These are phyloP conservation scores for Saccharomycopsis babjevae DNA, from an alignment of 805 yeast genomes.

Conservation along the genomic window DNA sequence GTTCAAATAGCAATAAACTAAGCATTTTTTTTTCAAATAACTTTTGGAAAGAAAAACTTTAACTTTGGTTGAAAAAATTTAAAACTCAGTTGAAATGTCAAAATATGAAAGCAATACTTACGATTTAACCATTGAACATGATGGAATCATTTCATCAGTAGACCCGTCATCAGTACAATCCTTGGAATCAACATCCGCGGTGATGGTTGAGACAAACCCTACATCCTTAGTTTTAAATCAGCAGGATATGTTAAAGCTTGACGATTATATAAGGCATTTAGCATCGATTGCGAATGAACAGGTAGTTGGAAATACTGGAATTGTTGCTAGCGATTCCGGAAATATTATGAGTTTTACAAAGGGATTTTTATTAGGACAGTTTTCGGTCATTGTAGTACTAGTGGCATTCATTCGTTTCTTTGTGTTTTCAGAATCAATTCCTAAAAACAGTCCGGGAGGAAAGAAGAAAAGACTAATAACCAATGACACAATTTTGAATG, in stretches of 20 bases:
- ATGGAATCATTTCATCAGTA: neutral
- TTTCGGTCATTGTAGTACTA: constrained; percentile 55
- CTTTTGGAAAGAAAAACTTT: too few relatives aligned
- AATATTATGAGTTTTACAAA: constrained; percentile 40
- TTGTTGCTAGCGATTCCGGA: neutral
- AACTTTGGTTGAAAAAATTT: too few relatives aligned
- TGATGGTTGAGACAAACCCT: neutral
- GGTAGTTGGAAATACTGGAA: neutral
- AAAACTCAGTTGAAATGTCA: neutral
- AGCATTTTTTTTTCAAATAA: too few relatives aligned
- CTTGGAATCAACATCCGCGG: neutral
- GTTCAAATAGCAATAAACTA: too few relatives aligned
- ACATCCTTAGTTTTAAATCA: constrained; percentile 7
- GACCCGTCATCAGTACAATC: neutral
- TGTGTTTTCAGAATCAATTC: constrained; percentile 58
- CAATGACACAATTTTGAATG: constrained; percentile 19
- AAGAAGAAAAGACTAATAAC: constrained; percentile 23
- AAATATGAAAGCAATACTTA: neutral
- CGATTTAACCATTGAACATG: neutral
- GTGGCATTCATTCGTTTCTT: constrained; percentile 63
- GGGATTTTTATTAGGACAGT: constrained; percentile 64
- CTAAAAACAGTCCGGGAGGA: constrained; percentile 27
- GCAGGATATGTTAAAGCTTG: constrained; percentile 5
- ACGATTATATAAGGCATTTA: constrained; percentile 7
- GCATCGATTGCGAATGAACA: neutral